A percentile compares a stretch with the other conserved stretches of the same genome.
Evolutionary conservation across 257 asterid species (phyloP).

Genomic region (Coffea eugenioides): DNA sequence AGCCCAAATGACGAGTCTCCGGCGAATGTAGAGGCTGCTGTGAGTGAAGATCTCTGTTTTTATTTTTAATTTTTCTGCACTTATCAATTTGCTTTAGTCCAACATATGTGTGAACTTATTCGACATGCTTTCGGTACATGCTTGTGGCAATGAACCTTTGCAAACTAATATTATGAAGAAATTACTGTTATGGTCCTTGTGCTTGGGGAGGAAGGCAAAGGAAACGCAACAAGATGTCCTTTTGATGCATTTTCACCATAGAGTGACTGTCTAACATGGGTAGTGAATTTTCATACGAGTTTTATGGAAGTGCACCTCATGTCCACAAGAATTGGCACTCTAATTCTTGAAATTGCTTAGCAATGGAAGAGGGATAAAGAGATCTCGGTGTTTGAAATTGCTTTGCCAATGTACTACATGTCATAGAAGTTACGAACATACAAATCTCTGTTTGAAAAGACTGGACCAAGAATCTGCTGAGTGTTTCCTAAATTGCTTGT

Average conservation of each 20-base stretch:
- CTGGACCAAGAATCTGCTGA: neutral
- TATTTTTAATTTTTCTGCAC: too few species aligned
- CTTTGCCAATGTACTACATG: neutral
- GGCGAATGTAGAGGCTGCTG: conserved; percentile 87
- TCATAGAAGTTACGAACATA: neutral
- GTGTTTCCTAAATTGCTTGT: neutral
- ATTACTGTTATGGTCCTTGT: too few species aligned
- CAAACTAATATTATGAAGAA: too few species aligned
- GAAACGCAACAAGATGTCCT: too few species aligned
- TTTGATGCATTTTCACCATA: too few species aligned
- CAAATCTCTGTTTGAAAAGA: neutral
- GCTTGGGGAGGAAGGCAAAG: too few species aligned
- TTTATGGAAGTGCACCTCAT: neutral
- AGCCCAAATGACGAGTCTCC: conserved; percentile 29
- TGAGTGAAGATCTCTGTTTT: conserved; percentile 36
- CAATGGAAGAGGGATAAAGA: neutral
- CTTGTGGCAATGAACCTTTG: too few species aligned
- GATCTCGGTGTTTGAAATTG: neutral
- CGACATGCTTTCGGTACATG: neutral
- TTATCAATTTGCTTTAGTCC: neutral
- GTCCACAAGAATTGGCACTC: neutral
- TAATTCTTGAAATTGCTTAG: neutral
- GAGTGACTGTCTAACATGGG: too few species aligned
- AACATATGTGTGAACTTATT: neutral
- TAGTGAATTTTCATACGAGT: too few species aligned